Evolutionary conservation across 2,329 filamentous ascomycete genomes (phyloP), one percentile per base, ranked within the genome.

Genomic region (Stromatinia cepivora): DNA sequence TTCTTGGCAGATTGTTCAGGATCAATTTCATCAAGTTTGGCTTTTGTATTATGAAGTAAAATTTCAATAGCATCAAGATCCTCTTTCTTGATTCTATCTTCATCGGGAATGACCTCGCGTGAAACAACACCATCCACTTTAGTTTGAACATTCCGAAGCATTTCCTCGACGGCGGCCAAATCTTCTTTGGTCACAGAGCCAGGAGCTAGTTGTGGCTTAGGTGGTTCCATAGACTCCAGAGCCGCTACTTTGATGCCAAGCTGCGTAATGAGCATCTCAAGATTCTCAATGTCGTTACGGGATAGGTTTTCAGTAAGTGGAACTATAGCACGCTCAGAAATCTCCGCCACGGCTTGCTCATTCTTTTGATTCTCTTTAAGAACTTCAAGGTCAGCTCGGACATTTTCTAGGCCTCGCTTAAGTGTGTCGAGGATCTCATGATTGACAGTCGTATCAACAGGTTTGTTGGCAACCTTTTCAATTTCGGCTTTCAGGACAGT

Each of bases 21-120:
- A 64, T 94, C 87, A 63, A 97, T 86, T 70, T 97, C 93, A 70
- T 97, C 94, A 13, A 98, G 83, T 59, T 92, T 92, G 7, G 90
- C 88, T 78, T 97, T 97, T 45, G 93, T 94, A 78, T 97, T 97
- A 54, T 91, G 88, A 17, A 98, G 84, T 62, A 98, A 88, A 0
- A 91, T 96, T 79, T 97, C 94, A 70, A 98, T 94, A 15, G 93
- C 93, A 71, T 94, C 88, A 0, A 94, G 92, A 75, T 98, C 94
- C 73, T 97, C 93, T 77, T 92, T 92, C 45, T 85, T 88, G 8
- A 90, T 89, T 3, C 84, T 79, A 50, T 88, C 87, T 54, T 76
- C 75, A 56, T 76, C 71, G 7, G 71, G 62, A 22, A 71, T 59
- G 13, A 48, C 79, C 67, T 81, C 81, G n/a, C 81, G 78, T 73